Evolutionary conservation across 2,329 filamentous ascomycete genomes (phyloP).

Genomic region (Paecilomyces sp.): DNA sequence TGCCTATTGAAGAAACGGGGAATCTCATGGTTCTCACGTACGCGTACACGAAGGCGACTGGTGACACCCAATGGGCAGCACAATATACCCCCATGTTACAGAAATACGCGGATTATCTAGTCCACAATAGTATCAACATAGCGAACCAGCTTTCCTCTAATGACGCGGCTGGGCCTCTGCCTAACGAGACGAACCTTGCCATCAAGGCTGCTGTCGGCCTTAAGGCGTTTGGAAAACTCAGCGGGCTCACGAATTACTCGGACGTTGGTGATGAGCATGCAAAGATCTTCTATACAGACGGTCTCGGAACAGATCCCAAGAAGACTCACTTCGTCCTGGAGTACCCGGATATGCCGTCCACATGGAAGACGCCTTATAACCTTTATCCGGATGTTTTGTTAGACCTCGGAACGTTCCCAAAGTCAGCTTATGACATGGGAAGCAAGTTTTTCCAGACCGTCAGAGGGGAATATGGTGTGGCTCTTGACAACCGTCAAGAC

Average conservation of each 20-base stretch:
- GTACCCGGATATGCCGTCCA: slow-evolving; percentile 24
- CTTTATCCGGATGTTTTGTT: slow-evolving; percentile 36
- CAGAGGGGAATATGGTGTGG: slow-evolving; percentile 29
- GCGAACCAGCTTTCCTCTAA: slow-evolving; percentile 36
- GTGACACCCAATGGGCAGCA: slow-evolving; percentile 28
- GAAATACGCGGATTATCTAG: slow-evolving; percentile 36
- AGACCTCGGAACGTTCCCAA: slow-evolving; percentile 30
- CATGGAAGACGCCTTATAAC: slow-evolving; percentile 36
- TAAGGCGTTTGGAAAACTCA: slow-evolving; percentile 37
- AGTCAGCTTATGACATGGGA: slow-evolving; percentile 28
- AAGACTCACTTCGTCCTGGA: slow-evolving; percentile 35
- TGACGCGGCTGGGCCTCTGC: slow-evolving; percentile 32
- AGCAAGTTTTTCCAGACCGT: slow-evolving; percentile 29
- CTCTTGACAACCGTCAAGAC: slow-evolving; percentile 31
- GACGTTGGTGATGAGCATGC: slow-evolving; percentile 28
- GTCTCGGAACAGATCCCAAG: slow-evolving; percentile 25
- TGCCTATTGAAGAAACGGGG: slow-evolving; percentile 37
- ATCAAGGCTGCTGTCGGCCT: slow-evolving; percentile 42
- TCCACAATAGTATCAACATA: slow-evolving; percentile 32
- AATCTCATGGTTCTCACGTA: slow-evolving; percentile 33
- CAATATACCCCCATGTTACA: slow-evolving; percentile 28
- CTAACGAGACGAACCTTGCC: slow-evolving; percentile 41
- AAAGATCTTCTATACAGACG: slow-evolving; percentile 24
- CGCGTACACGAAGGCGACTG: slow-evolving; percentile 31
- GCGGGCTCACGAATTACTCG: slow-evolving; percentile 29